Percentiles rank a stretch among this genome's conserved stretches.
These are phyloP conservation scores for Carex cristatella DNA, from an alignment of 176 grass and related monocot species.

Conservation along the genomic window DNA sequence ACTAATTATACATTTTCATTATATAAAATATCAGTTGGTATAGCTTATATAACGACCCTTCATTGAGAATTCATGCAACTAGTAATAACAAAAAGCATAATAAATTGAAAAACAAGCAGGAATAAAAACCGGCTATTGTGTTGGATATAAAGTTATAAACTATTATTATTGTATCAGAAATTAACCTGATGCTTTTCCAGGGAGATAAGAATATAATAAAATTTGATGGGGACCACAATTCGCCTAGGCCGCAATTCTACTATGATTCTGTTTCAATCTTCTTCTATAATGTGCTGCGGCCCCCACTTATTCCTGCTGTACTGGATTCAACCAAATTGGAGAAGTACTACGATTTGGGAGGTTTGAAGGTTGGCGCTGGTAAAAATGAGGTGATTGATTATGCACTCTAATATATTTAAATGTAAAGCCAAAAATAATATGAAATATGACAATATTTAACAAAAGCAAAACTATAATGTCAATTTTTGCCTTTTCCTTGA, in stretches of 20 bases:
- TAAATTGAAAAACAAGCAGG: background rate
- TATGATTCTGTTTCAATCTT: constrained; percentile 99
- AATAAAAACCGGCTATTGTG: background rate
- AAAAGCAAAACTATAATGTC: background rate
- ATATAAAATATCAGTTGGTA: background rate
- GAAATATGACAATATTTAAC: background rate
- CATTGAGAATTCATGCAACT: background rate
- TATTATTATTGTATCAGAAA: constrained; percentile 25
- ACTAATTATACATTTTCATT: constrained; percentile 13
- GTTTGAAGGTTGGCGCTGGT: constrained; percentile 54
- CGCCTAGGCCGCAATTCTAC: constrained; percentile 90
- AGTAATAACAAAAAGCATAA: background rate
- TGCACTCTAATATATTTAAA: constrained; percentile 15
- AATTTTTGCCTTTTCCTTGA: background rate
- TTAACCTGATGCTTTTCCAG: constrained; percentile 28
- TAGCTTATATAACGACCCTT: background rate
- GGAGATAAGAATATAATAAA: constrained; percentile 96
- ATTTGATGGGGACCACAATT: constrained; percentile 98
- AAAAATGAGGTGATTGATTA: constrained; percentile 64
- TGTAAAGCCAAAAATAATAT: background rate
- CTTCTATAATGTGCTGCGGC: constrained; percentile 88
- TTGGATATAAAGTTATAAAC: constrained; percentile 13
- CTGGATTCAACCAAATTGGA: constrained; percentile 69
- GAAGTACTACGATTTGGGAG: constrained; percentile 63
- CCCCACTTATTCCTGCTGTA: constrained; percentile 65